phyloP scores from a whole-genome alignment of 352 stramenopile species.

The Phytopythium vexans region DNA sequence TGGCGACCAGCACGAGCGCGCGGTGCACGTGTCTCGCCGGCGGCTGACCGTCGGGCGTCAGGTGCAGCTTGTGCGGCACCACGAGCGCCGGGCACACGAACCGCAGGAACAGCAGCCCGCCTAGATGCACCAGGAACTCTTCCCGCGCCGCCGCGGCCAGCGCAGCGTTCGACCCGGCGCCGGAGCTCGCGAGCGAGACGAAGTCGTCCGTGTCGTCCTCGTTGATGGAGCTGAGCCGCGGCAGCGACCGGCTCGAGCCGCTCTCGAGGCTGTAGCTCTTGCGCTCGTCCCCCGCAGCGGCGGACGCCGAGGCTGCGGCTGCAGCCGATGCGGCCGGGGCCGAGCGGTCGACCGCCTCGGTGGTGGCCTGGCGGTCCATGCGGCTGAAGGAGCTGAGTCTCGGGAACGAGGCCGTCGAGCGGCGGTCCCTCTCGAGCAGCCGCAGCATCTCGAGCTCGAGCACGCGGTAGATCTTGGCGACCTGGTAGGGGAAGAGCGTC shows the following conservation, averaged over 20 bases:
- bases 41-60: slow-evolving; percentile 40
- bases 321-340: slow-evolving; percentile 4
- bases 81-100: slow-evolving; percentile 77
- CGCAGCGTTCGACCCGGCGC: slow-evolving; percentile 15
- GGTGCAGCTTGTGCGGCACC: slow-evolving; percentile 65
- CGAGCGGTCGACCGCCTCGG: background rate
- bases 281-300: slow-evolving; percentile 30
- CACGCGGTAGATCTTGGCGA: slow-evolving; percentile 75
- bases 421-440: slow-evolving; percentile 58
- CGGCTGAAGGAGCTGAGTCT: slow-evolving; percentile 52
- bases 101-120: slow-evolving; percentile 72
- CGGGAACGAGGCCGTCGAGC: slow-evolving; percentile 42
- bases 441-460: slow-evolving; percentile 70
- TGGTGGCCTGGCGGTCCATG: slow-evolving; percentile 3
- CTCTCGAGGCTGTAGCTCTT: slow-evolving; percentile 30
- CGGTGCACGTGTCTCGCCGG: slow-evolving; percentile 56
- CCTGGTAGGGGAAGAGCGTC: slow-evolving; percentile 64
- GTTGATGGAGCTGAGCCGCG: slow-evolving; percentile 50
- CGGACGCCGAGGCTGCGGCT: slow-evolving; percentile 20
- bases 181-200: slow-evolving; percentile 18
- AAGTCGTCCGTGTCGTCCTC: slow-evolving; percentile 39
- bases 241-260: slow-evolving; percentile 28
- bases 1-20: slow-evolving; percentile 71
- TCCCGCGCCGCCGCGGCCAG: slow-evolving; percentile 36
- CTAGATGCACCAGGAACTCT: slow-evolving; percentile 76